A percentile compares a stretch with the other conserved stretches of the same genome.
These are phyloP conservation scores for Picochlorum sp. DNA, from an alignment of 139 green algal genomes.

Conservation along the genomic window DNA sequence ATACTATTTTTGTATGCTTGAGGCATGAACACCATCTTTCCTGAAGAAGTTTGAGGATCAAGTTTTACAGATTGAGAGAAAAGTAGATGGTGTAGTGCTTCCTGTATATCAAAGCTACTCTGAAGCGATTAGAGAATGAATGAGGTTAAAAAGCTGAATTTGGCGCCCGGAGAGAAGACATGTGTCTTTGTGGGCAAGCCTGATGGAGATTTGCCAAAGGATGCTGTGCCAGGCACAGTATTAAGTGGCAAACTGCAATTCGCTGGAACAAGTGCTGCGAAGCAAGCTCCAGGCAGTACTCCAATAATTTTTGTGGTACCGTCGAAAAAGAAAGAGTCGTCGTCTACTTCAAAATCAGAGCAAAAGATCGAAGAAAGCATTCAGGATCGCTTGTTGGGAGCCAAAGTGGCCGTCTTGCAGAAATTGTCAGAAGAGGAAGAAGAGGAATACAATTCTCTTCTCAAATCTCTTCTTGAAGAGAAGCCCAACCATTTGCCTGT, in stretches of 20 bases:
- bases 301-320: conserved; percentile 18
- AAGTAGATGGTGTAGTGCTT: conserved; percentile 44
- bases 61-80: conserved; percentile 36
- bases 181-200: conserved; percentile 55
- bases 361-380: conserved; percentile 24
- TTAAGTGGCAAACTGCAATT: conserved; percentile 47
- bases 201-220: conserved; percentile 79
- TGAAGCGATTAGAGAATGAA: conserved; percentile 35
- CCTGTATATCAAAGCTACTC: conserved; percentile 51
- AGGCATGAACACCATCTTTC: conserved; percentile 63
- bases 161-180: conserved; percentile 20
- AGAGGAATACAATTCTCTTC: conserved; percentile 23
- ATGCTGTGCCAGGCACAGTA: conserved; percentile 52
- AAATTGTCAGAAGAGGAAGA: conserved; percentile 30
- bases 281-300: not conserved
- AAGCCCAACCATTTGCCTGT: conserved; percentile 58
- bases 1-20: conserved; percentile 49
- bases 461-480: conserved; percentile 28
- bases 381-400: conserved; percentile 51
- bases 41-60: conserved; percentile 58
- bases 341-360: not conserved
- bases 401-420: conserved; percentile 54
- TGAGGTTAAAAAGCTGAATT: conserved; percentile 19
- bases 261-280: conserved; percentile 21
- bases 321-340: conserved; percentile 17